Evolutionary conservation across 2,329 filamentous ascomycete genomes (phyloP).

Genomic region (Aspergillus intermedius): DNA sequence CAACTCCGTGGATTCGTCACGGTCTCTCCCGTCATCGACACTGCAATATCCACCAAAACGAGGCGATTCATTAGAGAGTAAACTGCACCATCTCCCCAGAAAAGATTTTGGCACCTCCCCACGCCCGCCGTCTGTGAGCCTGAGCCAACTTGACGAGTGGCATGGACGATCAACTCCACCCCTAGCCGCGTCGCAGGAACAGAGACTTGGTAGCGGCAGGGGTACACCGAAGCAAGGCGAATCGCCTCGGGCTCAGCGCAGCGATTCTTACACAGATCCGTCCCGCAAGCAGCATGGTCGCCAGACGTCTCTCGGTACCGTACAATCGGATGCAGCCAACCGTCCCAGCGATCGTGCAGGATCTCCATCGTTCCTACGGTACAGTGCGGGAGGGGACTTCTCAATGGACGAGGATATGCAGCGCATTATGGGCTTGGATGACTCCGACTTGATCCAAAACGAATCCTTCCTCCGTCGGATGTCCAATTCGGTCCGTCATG

Average conservation of each 20-base stretch:
- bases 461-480: conserved; percentile 80
- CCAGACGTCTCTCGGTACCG: conserved; percentile 46
- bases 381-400: conserved; percentile 75
- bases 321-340: conserved; percentile 27
- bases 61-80: conserved; percentile 54
- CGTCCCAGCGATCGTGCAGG: conserved; percentile 41
- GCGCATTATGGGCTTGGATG: conserved; percentile 73
- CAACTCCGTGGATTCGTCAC: conserved; percentile 35
- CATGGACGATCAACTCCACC: conserved; percentile 13
- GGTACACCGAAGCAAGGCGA: conserved; percentile 39
- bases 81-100: conserved; percentile 50
- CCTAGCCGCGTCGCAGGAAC: background rate
- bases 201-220: conserved; percentile 21
- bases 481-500: conserved; percentile 89
- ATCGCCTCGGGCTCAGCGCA: conserved; percentile 44
- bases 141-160: conserved; percentile 28
- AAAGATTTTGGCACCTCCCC: conserved; percentile 53
- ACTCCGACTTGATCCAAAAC: conserved; percentile 46
- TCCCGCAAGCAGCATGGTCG: conserved; percentile 19
- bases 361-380: conserved; percentile 64
- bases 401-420: conserved; percentile 95
- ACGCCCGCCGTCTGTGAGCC: conserved; percentile 23
- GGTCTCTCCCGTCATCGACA: conserved; percentile 27
- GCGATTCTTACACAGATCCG: conserved; percentile 32
- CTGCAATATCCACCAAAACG: conserved; percentile 45